These are phyloP conservation scores for Leishmania amazonensis DNA, from an alignment of 208 protist species.

Conservation along the genomic window DNA sequence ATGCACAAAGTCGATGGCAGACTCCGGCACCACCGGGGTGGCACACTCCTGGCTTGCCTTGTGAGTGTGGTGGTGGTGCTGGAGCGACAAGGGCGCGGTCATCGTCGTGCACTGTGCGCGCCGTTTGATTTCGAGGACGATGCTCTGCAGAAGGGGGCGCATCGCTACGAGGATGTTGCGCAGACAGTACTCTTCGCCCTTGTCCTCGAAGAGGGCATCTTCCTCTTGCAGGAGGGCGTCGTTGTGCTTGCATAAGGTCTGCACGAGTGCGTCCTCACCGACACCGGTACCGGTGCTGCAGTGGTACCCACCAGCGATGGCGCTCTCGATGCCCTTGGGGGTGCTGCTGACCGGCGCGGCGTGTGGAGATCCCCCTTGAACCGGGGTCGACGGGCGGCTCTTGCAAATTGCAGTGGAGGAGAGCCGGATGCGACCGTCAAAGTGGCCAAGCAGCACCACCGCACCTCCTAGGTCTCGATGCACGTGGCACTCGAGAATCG, in stretches of 20 bases:
- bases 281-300: conserved; percentile 3
- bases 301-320: background rate
- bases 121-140: conserved; percentile 29
- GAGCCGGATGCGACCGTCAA: conserved; percentile 25
- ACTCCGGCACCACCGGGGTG: conserved; percentile 19
- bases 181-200: conserved; percentile 33
- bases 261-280: conserved; percentile 14
- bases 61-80: background rate
- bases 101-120: conserved; percentile 8
- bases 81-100: background rate
- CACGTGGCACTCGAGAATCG: conserved; percentile 44
- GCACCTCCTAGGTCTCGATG: conserved; percentile 50
- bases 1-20: conserved; percentile 23
- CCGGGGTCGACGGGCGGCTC: conserved; percentile 18
- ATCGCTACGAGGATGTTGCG: conserved; percentile 35
- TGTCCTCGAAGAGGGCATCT: conserved; percentile 30
- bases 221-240: conserved; percentile 22
- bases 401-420: conserved; percentile 19
- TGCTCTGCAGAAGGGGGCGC: conserved; percentile 32
- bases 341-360: background rate
- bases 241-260: conserved; percentile 20
- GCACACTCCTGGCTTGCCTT: background rate
- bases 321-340: background rate
- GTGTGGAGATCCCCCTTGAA: background rate
- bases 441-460: conserved; percentile 54